Evolutionary conservation across 2,329 filamentous ascomycete species (phyloP).

Genomic region (Xylaria sp.): DNA sequence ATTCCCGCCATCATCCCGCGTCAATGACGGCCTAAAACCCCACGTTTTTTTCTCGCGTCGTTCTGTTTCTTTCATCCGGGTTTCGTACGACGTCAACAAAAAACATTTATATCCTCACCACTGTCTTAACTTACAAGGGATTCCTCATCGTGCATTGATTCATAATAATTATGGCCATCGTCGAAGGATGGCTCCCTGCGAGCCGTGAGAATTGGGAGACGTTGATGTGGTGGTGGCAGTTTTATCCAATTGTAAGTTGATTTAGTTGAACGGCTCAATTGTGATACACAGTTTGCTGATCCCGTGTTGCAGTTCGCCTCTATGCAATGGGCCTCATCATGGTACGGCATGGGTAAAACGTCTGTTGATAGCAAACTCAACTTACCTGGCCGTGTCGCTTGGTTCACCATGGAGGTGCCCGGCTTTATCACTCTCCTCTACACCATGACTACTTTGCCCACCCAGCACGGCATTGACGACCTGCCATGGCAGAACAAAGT

Average conservation of each 20-base stretch:
- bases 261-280: background rate
- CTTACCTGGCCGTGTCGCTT: conserved; percentile 86
- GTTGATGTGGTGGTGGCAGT: conserved; percentile 63
- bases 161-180: conserved; percentile 55
- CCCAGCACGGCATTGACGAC: conserved; percentile 63
- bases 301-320: conserved; percentile 68
- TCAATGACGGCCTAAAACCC: conserved; percentile 10
- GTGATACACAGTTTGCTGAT: conserved; percentile 20
- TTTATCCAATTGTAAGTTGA: conserved; percentile 62
- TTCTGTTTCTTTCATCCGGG: background rate
- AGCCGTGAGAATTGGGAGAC: conserved; percentile 67
- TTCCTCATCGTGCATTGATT: background rate
- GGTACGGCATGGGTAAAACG: conserved; percentile 94
- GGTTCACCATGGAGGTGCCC: conserved; percentile 87
- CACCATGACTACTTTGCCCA: conserved; percentile 75
- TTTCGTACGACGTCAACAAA: background rate
- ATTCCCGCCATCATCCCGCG: conserved; percentile 17
- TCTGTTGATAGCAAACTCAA: conserved; percentile 80
- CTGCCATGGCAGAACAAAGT: conserved; percentile 83
- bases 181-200: conserved; percentile 67
- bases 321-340: conserved; percentile 79
- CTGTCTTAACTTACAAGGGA: background rate
- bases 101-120: conserved; percentile 8
- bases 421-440: conserved; percentile 83
- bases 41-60: conserved; percentile 4